Percentiles rank a stretch among this genome's conserved stretches.
These are phyloP conservation scores for Aotearoamyces nothofagi DNA, from an alignment of 2,329 filamentous ascomycete species.

Conservation along the genomic window DNA sequence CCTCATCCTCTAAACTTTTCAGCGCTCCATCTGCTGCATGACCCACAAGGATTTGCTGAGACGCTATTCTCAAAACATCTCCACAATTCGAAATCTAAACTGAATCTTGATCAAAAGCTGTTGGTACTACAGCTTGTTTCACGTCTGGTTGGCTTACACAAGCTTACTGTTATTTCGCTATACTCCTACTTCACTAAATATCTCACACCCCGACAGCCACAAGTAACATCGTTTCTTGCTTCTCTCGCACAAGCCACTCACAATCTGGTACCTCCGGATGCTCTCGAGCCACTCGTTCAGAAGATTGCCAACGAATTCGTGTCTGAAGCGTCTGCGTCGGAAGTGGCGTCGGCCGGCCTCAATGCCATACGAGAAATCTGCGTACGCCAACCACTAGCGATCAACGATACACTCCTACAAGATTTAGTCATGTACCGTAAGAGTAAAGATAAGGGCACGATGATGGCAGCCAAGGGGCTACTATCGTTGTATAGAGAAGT, in stretches of 20 bases:
- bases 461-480: constrained; percentile 93
- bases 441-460: constrained; percentile 96
- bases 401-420: constrained; percentile 89
- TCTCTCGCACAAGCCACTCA: constrained; percentile 87
- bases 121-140: constrained; percentile 85
- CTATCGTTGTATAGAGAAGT: constrained; percentile 85
- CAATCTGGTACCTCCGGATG: constrained; percentile 81
- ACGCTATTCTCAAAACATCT: constrained; percentile 81
- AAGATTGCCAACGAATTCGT: constrained; percentile 99
- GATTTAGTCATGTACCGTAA: constrained; percentile 92
- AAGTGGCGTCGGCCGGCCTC: constrained; percentile 82
- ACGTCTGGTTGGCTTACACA: constrained; percentile 80
- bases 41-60: constrained; percentile 89
- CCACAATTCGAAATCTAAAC: constrained; percentile 69
- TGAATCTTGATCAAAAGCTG: constrained; percentile 79
- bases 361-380: constrained; percentile 94
- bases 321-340: constrained; percentile 78
- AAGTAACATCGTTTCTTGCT: constrained; percentile 84
- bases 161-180: constrained; percentile 74
- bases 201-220: constrained; percentile 74
- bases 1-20: constrained; percentile 91
- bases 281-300: constrained; percentile 73
- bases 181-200: constrained; percentile 97
- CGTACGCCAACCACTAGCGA: constrained; percentile 82
- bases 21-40: constrained; percentile 81